Base-by-base conservation (phyloP, 2,329 filamentous ascomycete species). In the Xylariaceae sp. region DNA sequence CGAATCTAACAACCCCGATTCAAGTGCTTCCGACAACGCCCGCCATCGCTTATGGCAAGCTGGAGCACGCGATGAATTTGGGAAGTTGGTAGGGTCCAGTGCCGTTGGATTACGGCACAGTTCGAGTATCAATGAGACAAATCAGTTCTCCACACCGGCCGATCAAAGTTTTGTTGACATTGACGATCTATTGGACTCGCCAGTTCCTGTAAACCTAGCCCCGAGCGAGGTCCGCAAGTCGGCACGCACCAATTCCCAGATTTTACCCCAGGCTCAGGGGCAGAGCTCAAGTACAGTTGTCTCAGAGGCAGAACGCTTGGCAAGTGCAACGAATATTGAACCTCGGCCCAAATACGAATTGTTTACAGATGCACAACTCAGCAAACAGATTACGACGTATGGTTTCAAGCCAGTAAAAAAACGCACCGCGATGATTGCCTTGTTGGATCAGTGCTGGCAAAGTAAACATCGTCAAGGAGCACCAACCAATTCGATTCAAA, bases 381-480 rank as follows among this genome's bases (percentile, higher is more conserved):
- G 83, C 2, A 82, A 79, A 58, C 80, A 88, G 67, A 75, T 92
- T 50, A 75, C 80, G 4, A 77, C 78, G 0, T 91, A 85, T 67
- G 88, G 87, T 0, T 92, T 92, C 73, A 92, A 92, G 69, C 77
- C 86, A 1, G 76, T 92, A 35, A 89, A 86, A 69, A 83, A 78
- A 57, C 80, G 89, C 15, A 78, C 81, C 53, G 83, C 84, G 7
- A 90, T 90, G 86, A 85, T 92, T 61, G 77, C 83, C 1, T 73
- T 91, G 9, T 75, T 92, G 10, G 77, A 88, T 55, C 82, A 85
- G 68, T 92, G 89, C 71, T 92, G 88, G 88, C 74, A 82, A 64
- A 85, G 83, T 59, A 84, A 84, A 69, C 74, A 79, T 17, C 74
- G 79, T 17, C 66, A 52, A 56, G 51, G 61, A 18, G n/a, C 56